Evolutionary conservation across 2,329 filamentous ascomycete genomes (phyloP).

Genomic region (Trichophaea hybrida): DNA sequence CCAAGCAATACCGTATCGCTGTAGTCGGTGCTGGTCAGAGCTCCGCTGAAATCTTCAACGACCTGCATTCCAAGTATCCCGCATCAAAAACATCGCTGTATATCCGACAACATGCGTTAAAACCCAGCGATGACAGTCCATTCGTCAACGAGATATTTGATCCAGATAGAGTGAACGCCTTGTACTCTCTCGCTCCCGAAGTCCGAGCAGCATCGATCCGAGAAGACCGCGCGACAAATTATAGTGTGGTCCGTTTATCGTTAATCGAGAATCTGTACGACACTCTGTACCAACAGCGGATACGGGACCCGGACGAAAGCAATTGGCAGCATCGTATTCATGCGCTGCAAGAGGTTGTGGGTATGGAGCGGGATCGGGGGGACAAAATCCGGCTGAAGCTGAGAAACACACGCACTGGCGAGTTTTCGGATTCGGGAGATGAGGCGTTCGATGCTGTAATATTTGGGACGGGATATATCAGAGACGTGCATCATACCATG

Average conservation of each 20-base stretch:
- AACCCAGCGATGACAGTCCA: slow-evolving; percentile 87
- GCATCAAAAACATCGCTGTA: slow-evolving; percentile 64
- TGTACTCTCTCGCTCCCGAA: slow-evolving; percentile 52
- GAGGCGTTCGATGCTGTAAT: slow-evolving; percentile 61
- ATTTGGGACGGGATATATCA: slow-evolving; percentile 72
- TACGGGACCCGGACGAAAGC: slow-evolving; percentile 54
- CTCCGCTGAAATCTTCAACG: slow-evolving; percentile 88
- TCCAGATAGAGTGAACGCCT: slow-evolving; percentile 62
- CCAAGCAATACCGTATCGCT: slow-evolving; percentile 52
- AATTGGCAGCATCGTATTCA: slow-evolving; percentile 75
- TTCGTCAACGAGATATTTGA: slow-evolving; percentile 98
- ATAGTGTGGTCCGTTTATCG: slow-evolving; percentile 81
- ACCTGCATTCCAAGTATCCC: slow-evolving; percentile 67
- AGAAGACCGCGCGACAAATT: slow-evolving; percentile 75
- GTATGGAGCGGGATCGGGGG: slow-evolving; percentile 40
- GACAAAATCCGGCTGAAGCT: slow-evolving; percentile 42
- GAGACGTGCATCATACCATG: slow-evolving; percentile 65
- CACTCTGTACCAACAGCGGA: slow-evolving; percentile 70
- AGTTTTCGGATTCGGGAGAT: slow-evolving; percentile 39
- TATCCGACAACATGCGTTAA: slow-evolving; percentile 68
- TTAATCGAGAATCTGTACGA: slow-evolving; percentile 82
- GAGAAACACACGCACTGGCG: slow-evolving; percentile 33
- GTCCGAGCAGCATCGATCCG: slow-evolving; percentile 48
- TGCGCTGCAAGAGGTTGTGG: slow-evolving; percentile 49
- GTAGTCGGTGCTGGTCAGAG: slow-evolving; percentile 84